Percentiles rank a stretch among this genome's conserved stretches.
Evolutionary conservation across 495 filamentous ascomycete species (phyloP).

Genomic region (Penicillium ochrochloron): DNA sequence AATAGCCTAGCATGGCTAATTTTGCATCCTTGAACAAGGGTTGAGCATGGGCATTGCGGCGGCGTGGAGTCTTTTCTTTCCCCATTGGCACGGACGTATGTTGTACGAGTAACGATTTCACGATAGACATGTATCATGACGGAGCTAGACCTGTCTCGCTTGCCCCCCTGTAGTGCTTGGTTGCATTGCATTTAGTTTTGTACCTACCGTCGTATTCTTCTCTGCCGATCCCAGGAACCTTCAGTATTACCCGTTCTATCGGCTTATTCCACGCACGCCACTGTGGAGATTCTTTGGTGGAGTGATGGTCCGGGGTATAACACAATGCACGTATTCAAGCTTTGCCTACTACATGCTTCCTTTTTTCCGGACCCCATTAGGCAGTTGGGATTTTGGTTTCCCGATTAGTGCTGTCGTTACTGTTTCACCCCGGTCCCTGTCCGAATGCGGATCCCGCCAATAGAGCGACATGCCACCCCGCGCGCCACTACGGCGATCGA

Average conservation of each 20-base stretch:
- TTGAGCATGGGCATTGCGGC: slow-evolving; percentile 18
- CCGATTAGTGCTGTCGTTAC: neutral
- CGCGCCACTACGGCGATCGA: slow-evolving; percentile 17
- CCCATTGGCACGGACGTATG: slow-evolving; percentile 25
- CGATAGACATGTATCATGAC: slow-evolving; percentile 54
- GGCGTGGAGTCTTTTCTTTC: slow-evolving; percentile 15
- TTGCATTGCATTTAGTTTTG: neutral
- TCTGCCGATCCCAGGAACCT: slow-evolving; percentile 1
- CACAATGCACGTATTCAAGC: neutral
- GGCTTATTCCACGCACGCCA: neutral
- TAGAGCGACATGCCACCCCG: slow-evolving; percentile 12
- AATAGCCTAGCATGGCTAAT: slow-evolving; percentile 17
- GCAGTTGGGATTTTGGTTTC: neutral
- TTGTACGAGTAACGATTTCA: slow-evolving; percentile 52
- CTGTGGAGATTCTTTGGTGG: neutral
- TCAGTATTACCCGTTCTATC: neutral
- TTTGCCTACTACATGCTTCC: neutral
- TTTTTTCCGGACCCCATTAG: slow-evolving; percentile 6
- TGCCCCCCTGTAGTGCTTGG: slow-evolving; percentile 15
- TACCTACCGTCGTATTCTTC: neutral
- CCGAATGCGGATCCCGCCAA: slow-evolving; percentile 1
- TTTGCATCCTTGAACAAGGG: slow-evolving; percentile 6
- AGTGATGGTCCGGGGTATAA: neutral
- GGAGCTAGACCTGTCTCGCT: slow-evolving; percentile 8
- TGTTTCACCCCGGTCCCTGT: slow-evolving; percentile 11